Evolutionary conservation across 306 rosid genomes (phyloP).

Genomic region (Nissolia schottii): DNA sequence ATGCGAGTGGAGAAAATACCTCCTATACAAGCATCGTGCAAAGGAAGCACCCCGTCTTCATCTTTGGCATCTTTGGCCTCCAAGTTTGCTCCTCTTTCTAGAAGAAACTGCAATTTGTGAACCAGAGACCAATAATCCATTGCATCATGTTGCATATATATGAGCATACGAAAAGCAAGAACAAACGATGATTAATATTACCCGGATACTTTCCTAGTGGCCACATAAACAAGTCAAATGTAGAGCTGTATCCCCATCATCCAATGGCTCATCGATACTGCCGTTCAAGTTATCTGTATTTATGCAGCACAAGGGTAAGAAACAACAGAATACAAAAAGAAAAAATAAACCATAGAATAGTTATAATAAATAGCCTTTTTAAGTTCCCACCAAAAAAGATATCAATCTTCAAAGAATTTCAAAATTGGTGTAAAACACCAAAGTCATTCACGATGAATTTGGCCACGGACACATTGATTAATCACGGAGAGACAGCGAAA

Average conservation of each 20-base stretch:
- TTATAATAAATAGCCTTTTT: not conserved
- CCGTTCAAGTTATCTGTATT: slow-evolving; percentile 66
- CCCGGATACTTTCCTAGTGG: slow-evolving; percentile 67
- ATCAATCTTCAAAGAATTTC: not conserved
- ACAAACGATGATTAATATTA: slow-evolving; percentile 8
- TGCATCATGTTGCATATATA: not conserved
- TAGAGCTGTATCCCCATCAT: slow-evolving; percentile 92
- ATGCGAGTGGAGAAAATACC: slow-evolving; percentile 39
- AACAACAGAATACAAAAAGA: slow-evolving; percentile 16
- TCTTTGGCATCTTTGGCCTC: slow-evolving; percentile 73
- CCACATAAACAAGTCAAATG: slow-evolving; percentile 92
- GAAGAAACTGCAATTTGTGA: slow-evolving; percentile 51
- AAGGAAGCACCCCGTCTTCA: slow-evolving; percentile 87
- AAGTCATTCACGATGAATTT: not conserved
- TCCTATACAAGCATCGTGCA: slow-evolving; percentile 95
- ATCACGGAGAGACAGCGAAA: too few relatives aligned
- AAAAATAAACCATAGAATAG: not conserved
- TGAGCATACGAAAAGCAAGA: not conserved
- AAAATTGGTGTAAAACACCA: not conserved
- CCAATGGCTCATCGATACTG: slow-evolving; percentile 77
- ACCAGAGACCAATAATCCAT: slow-evolving; percentile 13
- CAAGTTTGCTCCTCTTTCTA: slow-evolving; percentile 80
- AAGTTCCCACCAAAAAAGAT: not conserved
- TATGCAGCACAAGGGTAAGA: not conserved
- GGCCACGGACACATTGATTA: too few relatives aligned